phyloP scores from a whole-genome alignment of 2,329 filamentous ascomycete species.

The Arthrobotrys sinensis region DNA sequence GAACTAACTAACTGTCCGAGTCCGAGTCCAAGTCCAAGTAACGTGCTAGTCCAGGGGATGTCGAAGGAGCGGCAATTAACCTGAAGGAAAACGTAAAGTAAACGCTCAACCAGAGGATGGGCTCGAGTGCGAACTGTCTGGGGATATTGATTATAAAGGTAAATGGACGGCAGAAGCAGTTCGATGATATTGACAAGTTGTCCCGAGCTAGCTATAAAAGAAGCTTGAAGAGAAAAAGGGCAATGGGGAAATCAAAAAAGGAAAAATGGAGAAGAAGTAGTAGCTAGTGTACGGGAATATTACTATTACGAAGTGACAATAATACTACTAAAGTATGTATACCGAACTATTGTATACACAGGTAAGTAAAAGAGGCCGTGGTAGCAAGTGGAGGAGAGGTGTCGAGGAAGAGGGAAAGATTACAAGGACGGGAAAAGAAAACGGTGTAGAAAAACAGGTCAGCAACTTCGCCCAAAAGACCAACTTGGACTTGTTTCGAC shows the following conservation, averaged over 20 bases:
- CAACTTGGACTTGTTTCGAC: constrained; percentile 50
- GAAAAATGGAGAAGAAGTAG: constrained; percentile 4
- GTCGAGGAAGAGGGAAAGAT: constrained; percentile 36
- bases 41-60: constrained; percentile 10
- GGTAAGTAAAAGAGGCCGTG: constrained; percentile 12
- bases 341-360: constrained; percentile 43
- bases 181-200: constrained; percentile 60
- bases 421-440: constrained; percentile 46
- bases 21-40: constrained; percentile 10
- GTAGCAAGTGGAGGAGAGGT: constrained; percentile 11
- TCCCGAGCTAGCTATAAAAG: constrained; percentile 53
- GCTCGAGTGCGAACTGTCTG: constrained; percentile 20
- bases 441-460: constrained; percentile 52
- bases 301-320: constrained; percentile 42
- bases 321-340: constrained; percentile 37
- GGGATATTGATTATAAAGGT: constrained; percentile 50
- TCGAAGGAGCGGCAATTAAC: constrained; percentile 40
- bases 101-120: too few species aligned
- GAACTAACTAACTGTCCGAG: too few species aligned
- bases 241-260: constrained; percentile 17
- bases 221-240: constrained; percentile 10
- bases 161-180: constrained; percentile 30
- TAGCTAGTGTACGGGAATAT: too few species aligned
- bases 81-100: constrained; percentile 18
- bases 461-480: constrained; percentile 50